Base-by-base conservation (phyloP, 2,329 filamentous ascomycete species). In the Exophiala sp. region DNA sequence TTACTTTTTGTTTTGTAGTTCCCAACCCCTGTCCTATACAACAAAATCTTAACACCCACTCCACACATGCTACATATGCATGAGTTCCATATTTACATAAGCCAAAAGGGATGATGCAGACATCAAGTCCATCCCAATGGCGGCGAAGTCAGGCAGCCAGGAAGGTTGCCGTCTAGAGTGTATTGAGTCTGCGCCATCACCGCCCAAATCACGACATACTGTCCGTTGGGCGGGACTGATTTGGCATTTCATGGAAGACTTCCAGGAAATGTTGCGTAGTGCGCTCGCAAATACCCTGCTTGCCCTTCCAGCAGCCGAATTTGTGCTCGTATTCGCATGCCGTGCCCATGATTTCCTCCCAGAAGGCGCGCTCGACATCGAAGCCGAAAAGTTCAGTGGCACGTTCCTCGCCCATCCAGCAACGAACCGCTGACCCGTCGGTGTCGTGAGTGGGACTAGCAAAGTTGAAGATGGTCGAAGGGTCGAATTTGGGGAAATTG, bases 401-500 rank as follows among this genome's bases (percentile, higher is more conserved):
- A 14, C 66, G 61, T 34, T 67, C 52, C 12, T 68, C 64, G 2
- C 65, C 63, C 5, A 64, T 68, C 57, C 50, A 57, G 35, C 69
- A 67, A 68, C 11, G 68, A 61, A 38, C 68, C 63, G 34, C 68
- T 65, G 54, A 67, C 6, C 68, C 69, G 39, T 69, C 64, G 36
- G 64, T 60, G 12, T 66, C 64, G 24, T 64, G 65, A 12, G 60
- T 61, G 2, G 60, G 60, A 3, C 66, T 64, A 6, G 48, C 51
- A 5, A 24, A 32, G 14, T 57, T 60, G 49, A 72, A 72, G 24
- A 73, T 61, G 2, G 67, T 69, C 12, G 65, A 66, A 1, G 71
- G 69, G 60, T 72, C 69, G 54, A 72, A 69, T 57, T 73, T 74
- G 24, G 70, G 70, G 47, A 66, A 67, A 52, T 72, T 72, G 35